phyloP scores from a whole-genome alignment of 208 protist genomes.

The Trichomonas tenax region DNA sequence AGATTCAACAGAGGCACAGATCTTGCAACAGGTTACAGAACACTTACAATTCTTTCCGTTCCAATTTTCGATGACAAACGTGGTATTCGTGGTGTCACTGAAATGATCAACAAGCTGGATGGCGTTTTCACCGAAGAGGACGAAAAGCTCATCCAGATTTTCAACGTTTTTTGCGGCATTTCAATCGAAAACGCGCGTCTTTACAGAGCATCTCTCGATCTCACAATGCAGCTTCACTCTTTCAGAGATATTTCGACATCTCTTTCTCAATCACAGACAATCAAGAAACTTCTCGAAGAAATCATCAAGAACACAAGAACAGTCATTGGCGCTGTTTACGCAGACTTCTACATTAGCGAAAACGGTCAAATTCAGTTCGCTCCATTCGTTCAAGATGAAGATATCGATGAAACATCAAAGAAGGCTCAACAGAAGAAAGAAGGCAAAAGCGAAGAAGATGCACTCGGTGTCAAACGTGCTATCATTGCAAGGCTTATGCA shows the following conservation, averaged over 20 bases:
- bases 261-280: neutral
- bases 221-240: neutral
- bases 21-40: neutral
- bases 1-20: conserved; percentile 9
- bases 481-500: neutral
- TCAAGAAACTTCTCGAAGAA: conserved; percentile 4
- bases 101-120: conserved; percentile 20
- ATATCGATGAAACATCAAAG: neutral
- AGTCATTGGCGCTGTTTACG: neutral
- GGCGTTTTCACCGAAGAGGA: neutral
- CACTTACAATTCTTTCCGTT: neutral
- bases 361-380: neutral
- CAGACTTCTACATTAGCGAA: neutral
- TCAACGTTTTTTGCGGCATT: conserved; percentile 7
- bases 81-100: neutral
- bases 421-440: neutral
- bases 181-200: neutral
- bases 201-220: neutral
- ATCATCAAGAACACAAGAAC: neutral
- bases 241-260: neutral
- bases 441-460: neutral
- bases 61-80: neutral
- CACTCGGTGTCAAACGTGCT: neutral
- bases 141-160: neutral
- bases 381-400: neutral